Conservation (phyloP, 176 grass and related monocot genomes). For the Panicum miliaceum region DNA sequence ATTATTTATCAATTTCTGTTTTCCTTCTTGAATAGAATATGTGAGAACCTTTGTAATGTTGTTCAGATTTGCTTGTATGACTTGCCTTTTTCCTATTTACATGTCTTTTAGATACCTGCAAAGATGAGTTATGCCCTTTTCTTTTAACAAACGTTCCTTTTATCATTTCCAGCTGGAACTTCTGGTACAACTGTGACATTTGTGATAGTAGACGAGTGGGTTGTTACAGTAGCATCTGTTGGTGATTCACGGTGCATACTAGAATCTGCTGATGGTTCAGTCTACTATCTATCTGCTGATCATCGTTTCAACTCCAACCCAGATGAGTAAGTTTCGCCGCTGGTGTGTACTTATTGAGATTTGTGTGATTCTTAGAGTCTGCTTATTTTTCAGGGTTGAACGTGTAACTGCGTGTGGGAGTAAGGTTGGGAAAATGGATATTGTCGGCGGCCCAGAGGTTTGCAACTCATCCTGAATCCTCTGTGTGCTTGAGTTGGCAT, state of each 20-base stretch:
- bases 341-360: conserved; percentile 18
- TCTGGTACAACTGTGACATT: conserved; percentile 94
- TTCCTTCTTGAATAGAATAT: background rate
- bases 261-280: conserved; percentile 79
- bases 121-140: conserved; percentile 18
- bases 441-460: conserved; percentile 94
- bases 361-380: conserved; percentile 24
- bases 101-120: background rate
- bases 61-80: background rate
- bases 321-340: conserved; percentile 68
- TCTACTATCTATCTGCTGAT: conserved; percentile 82
- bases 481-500: conserved; percentile 14
- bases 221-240: conserved; percentile 90
- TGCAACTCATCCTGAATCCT: conserved; percentile 24
- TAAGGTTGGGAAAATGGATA: conserved; percentile 84
- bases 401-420: conserved; percentile 82
- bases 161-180: conserved; percentile 60
- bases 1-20: background rate
- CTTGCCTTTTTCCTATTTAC: background rate
- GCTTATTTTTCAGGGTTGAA: conserved; percentile 59
- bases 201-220: conserved; percentile 94
- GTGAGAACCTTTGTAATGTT: background rate
- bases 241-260: conserved; percentile 92
- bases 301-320: conserved; percentile 85
- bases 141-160: background rate